Evolutionary conservation across 495 filamentous ascomycete species (phyloP), one percentile per base, ranked within the genome.

Genomic region (Penicillium fimorum): DNA sequence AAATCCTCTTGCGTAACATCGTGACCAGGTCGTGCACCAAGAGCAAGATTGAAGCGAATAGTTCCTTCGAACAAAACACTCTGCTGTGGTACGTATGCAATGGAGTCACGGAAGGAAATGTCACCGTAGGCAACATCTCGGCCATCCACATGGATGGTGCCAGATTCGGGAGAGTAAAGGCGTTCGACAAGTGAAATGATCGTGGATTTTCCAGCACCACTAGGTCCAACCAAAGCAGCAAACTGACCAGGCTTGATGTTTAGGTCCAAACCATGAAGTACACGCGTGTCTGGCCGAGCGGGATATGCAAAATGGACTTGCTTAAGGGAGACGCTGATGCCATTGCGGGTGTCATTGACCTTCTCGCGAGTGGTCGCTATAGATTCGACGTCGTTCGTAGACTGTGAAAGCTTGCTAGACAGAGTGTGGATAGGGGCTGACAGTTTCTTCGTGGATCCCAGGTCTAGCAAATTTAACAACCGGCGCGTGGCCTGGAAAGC

Each of bases 221-320:
- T 82, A 10, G 81, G 78, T 1, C 84, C 84, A 27, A 87, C 83
- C 5, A 87, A 71, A 5, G 82, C 84, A 15, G 74, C 75, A 61
- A 85, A 85, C 58, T 85, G 74, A 11, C 82, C 81, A 0, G 82
- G 80, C 12, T 71, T 66, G 53, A 88, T 81, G 20, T 75, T 68
- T 43, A 89, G 62, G 53, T 73, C 76, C 24, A 86, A 61, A 5
- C 78, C 73, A 25, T 76, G 73, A 15, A 89, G 67, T 5, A 88
- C 78, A 11, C 67, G 71, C 25, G 75, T 66, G 43, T 81, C 71
- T 4, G 82, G 81, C 5, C 85, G 76, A 9, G 83, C 77, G 15
- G 86, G 83, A 62, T 88, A 88, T 6, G 81, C 63, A 58, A 88
- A 87, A 27, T 71, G 70, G 10, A 87, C 80, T 53, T 82, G 60